Evolutionary conservation across 1,284 basidiomycete genomes (phyloP), one percentile per base, ranked within the genome.

Genomic region (Ustilago vetiveriae): DNA sequence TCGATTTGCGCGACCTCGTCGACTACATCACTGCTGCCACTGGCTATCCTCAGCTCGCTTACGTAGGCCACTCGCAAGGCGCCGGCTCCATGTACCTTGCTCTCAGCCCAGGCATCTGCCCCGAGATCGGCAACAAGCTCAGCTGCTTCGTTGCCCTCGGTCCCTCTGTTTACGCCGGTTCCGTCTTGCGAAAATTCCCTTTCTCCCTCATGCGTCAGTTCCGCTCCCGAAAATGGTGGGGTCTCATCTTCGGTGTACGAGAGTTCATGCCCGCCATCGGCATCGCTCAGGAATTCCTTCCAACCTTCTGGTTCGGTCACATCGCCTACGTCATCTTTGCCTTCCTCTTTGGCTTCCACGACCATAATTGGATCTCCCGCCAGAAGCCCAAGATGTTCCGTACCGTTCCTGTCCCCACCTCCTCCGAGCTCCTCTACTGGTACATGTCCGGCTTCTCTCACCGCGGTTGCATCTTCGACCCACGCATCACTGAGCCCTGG

Each of bases 341-440:
- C 4, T 81, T 73, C 67, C 53, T 81, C 44, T 81, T 81, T 56
- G 75, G 74, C 45, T 79, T 79, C 69, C 72, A 80, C 60, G 78
- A 79, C 51, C 75, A 76, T 71, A 79, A 78, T 57, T 79, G 75
- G 78, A 42, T 78, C 33, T 41, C 57, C 7, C 78, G 80, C 47
- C 76, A 80, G 54, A 80, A 79, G 50, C 77, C 77, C 50, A 81
- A 81, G 73, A 70, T 81, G 21, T 81, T 81, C 69, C 73, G 80
- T 16, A 53, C 77, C 11, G 64, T 78, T 16, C 77, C 78, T 38
- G 54, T 79, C 13, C 51, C 64, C 8, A 81, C 80, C 16, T 78
- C 75, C 19, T 73, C 72, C 23, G 80, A 81, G 59, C 63, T 81
- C 29, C 73, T 81, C 48, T 80, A 81, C 72, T 81, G 72, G 67